phyloP scores from a whole-genome alignment of 805 yeast genomes.

The Candida cerambycidarum region DNA sequence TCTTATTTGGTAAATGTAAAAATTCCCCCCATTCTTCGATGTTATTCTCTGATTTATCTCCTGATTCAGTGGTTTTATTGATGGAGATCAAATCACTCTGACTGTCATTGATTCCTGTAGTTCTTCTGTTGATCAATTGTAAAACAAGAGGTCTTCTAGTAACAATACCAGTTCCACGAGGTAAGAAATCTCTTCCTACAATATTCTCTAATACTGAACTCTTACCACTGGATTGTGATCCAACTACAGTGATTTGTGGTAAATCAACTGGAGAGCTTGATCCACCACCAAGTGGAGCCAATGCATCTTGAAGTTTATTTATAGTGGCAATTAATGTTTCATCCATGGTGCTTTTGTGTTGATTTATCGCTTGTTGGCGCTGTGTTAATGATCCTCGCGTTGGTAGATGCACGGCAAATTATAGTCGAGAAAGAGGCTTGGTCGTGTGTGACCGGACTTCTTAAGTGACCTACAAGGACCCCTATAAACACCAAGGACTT shows the following conservation, averaged over 20 bases:
- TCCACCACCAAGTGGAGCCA: conserved; percentile 93
- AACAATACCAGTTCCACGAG: conserved; percentile 91
- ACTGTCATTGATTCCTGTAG: conserved; percentile 21
- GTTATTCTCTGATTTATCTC: conserved; percentile 64
- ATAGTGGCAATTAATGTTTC: conserved; percentile 78
- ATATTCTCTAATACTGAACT: conserved; percentile 87
- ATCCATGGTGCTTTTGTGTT: conserved; percentile 50
- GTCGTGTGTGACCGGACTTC: neutral
- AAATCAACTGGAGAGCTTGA: conserved; percentile 85
- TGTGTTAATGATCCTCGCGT: conserved; percentile 5
- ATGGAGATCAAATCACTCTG: conserved; percentile 44
- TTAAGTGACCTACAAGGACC: too few relatives aligned
- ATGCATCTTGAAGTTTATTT: conserved; percentile 92
- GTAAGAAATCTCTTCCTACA: conserved; percentile 87
- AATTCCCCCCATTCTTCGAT: conserved; percentile 97
- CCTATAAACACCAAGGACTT: too few relatives aligned
- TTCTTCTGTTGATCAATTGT: conserved; percentile 73
- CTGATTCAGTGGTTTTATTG: conserved; percentile 42
- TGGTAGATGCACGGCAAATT: conserved; percentile 5
- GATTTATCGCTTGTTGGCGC: conserved; percentile 5
- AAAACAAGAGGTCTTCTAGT: conserved; percentile 85
- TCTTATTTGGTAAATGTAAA: conserved; percentile 85
- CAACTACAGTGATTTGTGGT: conserved; percentile 94
- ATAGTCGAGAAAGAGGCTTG: neutral
- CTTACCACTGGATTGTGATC: conserved; percentile 88